A percentile compares a stretch with the other conserved stretches of the same genome.
Conservation (phyloP, 169 alveolate genomes). For the Hepatocystis sp. region DNA sequence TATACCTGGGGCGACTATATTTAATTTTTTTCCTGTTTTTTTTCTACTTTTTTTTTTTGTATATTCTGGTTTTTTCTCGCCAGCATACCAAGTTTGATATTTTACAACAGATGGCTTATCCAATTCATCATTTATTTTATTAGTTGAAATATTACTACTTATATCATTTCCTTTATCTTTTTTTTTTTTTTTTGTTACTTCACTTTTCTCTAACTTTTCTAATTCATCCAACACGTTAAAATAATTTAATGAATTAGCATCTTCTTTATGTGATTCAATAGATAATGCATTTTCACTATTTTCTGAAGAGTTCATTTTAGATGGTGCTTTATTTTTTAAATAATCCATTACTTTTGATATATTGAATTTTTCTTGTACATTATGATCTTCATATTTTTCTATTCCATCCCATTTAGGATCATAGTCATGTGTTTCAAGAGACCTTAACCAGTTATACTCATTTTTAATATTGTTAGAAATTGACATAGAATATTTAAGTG, state of each 20-base stretch:
- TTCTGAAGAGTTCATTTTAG: conserved; percentile 69
- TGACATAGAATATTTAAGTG: conserved; percentile 64
- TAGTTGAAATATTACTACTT: conserved; percentile 13
- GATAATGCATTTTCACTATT: conserved; percentile 40
- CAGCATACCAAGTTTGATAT: conserved; percentile 8
- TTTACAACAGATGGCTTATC: conserved; percentile 27
- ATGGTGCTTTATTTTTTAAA: conserved; percentile 73
- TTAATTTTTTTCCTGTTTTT: not conserved
- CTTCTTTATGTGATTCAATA: conserved; percentile 38
- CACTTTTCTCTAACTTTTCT: conserved; percentile 55
- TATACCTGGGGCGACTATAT: no score
- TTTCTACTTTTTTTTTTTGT: conserved; percentile 6
- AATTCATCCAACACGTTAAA: conserved; percentile 67
- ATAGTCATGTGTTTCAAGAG: conserved; percentile 71
- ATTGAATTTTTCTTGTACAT: conserved; percentile 56
- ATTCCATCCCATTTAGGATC: conserved; percentile 64
- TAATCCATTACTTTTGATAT: conserved; percentile 76
- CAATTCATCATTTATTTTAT: conserved; percentile 49
- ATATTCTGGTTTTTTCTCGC: conserved; percentile 1
- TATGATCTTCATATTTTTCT: conserved; percentile 72
- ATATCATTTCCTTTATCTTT: conserved; percentile 39
- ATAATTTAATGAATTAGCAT: conserved; percentile 43
- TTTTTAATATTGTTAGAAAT: conserved; percentile 44
- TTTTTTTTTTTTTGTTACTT: conserved; percentile 22
- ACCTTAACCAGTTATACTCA: conserved; percentile 69